These are phyloP conservation scores for Hanseniaspora taiwanica DNA, from an alignment of 805 yeast species.

Conservation along the genomic window DNA sequence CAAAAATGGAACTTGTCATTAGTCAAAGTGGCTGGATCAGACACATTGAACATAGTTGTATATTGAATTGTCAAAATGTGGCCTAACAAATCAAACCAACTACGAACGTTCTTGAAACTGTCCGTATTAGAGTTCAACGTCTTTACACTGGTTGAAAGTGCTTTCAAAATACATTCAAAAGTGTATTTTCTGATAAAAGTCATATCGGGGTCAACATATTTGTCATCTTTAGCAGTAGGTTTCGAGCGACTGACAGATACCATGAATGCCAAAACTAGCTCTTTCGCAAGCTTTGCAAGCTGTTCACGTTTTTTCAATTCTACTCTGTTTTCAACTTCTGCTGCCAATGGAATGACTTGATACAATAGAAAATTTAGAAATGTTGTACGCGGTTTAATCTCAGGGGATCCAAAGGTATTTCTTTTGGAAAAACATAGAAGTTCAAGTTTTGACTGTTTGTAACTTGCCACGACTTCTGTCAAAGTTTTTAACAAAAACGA, in stretches of 20 bases:
- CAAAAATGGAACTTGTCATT: constrained; percentile 54
- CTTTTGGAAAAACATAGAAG: constrained; percentile 61
- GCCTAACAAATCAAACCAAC: constrained; percentile 20
- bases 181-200: constrained; percentile 61
- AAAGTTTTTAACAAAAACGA: constrained; percentile 55
- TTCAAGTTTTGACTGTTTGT: constrained; percentile 69
- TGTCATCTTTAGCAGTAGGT: background rate
- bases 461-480: constrained; percentile 63
- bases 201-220: constrained; percentile 44
- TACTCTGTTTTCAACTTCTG: constrained; percentile 22
- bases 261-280: constrained; percentile 47
- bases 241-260: constrained; percentile 24
- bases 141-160: constrained; percentile 37
- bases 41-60: constrained; percentile 26
- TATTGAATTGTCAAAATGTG: constrained; percentile 19
- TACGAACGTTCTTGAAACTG: constrained; percentile 18
- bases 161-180: constrained; percentile 52
- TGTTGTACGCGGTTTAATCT: constrained; percentile 58
- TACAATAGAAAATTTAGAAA: constrained; percentile 67
- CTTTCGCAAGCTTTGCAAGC: constrained; percentile 38
- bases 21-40: constrained; percentile 35
- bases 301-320: constrained; percentile 33
- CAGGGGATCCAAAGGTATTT: constrained; percentile 27
- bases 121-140: constrained; percentile 14
- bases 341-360: constrained; percentile 47